Conservation (phyloP, 306 rosid species). For the Quercus mongolica region DNA sequence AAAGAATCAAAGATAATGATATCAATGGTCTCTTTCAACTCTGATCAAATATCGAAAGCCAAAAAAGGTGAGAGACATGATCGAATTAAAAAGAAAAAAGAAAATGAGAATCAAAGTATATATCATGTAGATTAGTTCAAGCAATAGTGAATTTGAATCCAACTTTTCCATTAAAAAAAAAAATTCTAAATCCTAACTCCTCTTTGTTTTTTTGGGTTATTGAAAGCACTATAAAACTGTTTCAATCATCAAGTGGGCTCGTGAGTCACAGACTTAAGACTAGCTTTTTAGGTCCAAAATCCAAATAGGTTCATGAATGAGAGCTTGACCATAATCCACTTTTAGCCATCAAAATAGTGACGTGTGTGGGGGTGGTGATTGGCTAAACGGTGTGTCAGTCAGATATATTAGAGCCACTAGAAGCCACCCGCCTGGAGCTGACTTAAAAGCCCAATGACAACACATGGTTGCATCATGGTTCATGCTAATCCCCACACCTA, state of each 20-base stretch:
- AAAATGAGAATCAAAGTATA: no score
- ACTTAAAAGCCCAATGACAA: slow-evolving; percentile 12
- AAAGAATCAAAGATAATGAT: no score
- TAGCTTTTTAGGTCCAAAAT: slow-evolving; percentile 11
- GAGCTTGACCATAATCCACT: not conserved
- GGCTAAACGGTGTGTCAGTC: not conserved
- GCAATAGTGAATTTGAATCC: no score
- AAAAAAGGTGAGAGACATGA: no score
- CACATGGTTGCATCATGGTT: slow-evolving; percentile 33
- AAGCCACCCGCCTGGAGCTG: not conserved
- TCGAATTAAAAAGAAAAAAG: no score
- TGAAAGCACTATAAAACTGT: not conserved
- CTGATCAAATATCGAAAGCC: no score
- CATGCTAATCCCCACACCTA: slow-evolving; percentile 28
- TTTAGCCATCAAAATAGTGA: not conserved
- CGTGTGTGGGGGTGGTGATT: slow-evolving; percentile 5
- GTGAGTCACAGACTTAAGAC: slow-evolving; percentile 11
- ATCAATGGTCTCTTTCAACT: no score
- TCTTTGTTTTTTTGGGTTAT: not conserved
- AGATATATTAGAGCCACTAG: not conserved
- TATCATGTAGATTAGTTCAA: no score
- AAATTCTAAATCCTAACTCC: no score
- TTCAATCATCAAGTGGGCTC: slow-evolving; percentile 20
- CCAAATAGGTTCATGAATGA: not conserved
- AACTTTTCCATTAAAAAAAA: no score